Evolutionary conservation across 768 basidiomycete genomes (phyloP).

Genomic region (Chalciporus pseudorubinellus): DNA sequence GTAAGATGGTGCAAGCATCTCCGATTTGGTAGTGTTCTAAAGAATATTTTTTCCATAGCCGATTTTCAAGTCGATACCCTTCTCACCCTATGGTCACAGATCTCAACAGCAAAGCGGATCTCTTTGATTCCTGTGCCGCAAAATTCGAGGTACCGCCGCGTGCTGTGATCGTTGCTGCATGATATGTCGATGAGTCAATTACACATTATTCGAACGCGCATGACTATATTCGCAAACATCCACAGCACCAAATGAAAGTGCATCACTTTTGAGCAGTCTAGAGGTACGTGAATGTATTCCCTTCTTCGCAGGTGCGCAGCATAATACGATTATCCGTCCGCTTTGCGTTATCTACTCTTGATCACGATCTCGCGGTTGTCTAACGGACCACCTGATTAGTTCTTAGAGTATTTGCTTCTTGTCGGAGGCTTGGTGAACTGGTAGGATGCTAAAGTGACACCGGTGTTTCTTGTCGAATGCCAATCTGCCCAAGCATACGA

Average conservation of each 20-base stretch:
- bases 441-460: too few species aligned
- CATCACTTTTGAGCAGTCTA: too few species aligned
- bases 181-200: background rate
- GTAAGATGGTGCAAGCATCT: constrained; percentile 41
- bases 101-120: constrained; percentile 52
- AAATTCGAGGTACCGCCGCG: constrained; percentile 61
- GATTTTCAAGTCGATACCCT: constrained; percentile 51
- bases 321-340: background rate
- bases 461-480: too few species aligned
- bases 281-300: background rate
- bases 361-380: too few species aligned
- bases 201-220: background rate
- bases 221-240: background rate
- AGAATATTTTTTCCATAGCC: constrained; percentile 33
- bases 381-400: too few species aligned
- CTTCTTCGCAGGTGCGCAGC: background rate
- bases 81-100: constrained; percentile 68
- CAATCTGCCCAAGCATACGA: too few species aligned
- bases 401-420: too few species aligned
- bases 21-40: constrained; percentile 4
- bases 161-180: constrained; percentile 28
- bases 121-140: constrained; percentile 63
- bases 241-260: background rate
- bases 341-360: too few species aligned
- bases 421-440: too few species aligned